Evolutionary conservation across 1,284 basidiomycete species (phyloP).

Genomic region (Melampsora larici-populina): DNA sequence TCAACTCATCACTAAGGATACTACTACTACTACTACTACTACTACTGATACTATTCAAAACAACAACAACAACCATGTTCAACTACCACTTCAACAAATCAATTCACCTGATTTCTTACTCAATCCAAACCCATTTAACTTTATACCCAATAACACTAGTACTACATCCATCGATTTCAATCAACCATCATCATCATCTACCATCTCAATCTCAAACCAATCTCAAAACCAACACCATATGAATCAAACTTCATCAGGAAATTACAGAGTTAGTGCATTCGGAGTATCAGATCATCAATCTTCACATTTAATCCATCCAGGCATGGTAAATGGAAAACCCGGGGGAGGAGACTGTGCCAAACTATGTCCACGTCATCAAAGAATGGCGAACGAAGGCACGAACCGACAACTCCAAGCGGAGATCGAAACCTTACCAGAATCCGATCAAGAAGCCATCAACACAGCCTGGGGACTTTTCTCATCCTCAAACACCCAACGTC

Average conservation of each 20-base stretch:
- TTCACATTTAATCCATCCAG: not conserved
- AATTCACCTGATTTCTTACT: conserved; percentile 25
- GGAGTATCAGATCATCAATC: conserved; percentile 16
- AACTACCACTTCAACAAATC: not conserved
- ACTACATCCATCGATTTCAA: no score
- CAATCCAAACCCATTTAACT: conserved; percentile 34
- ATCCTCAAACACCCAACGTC: conserved; percentile 81
- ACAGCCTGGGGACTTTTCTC: conserved; percentile 96
- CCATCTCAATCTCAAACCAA: not conserved
- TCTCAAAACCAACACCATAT: not conserved
- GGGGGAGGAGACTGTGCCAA: conserved; percentile 61
- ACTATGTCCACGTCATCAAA: conserved; percentile 84
- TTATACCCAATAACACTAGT: no score
- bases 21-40: no score
- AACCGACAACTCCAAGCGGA: conserved; percentile 90
- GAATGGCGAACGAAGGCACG: conserved; percentile 95
- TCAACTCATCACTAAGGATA: no score
- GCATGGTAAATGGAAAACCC: conserved; percentile 41
- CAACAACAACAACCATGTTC: no score
- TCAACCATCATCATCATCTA: not conserved
- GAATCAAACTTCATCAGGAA: not conserved
- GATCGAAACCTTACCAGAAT: conserved; percentile 81
- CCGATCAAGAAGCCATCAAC: conserved; percentile 84
- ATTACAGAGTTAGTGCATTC: conserved; percentile 36
- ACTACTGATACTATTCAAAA: no score